Percentiles rank a stretch among this genome's conserved stretches.
Evolutionary conservation across 139 green algal species (phyloP).

Genomic region (Zygnema cylindricum): DNA sequence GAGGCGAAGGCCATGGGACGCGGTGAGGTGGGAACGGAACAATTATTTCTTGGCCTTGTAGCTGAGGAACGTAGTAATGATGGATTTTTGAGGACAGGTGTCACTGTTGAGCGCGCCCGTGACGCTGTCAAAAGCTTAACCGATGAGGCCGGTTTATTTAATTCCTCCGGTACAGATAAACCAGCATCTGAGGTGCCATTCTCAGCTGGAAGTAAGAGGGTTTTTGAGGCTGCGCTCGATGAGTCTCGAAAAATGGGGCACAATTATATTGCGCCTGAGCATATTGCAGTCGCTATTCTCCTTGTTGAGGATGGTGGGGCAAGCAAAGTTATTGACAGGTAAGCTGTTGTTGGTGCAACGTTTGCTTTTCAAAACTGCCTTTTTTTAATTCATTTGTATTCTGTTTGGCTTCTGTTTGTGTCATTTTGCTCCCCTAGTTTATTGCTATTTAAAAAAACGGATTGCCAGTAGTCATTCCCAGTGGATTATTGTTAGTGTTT

Average conservation of each 20-base stretch:
- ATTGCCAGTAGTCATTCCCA: too few species aligned
- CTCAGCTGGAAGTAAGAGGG: slow-evolving; percentile 73
- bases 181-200: slow-evolving; percentile 77
- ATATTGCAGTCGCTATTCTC: slow-evolving; percentile 86
- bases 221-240: slow-evolving; percentile 85
- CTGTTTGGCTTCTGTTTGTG: too few species aligned
- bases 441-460: too few species aligned
- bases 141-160: background rate
- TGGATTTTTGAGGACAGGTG: slow-evolving; percentile 77
- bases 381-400: too few species aligned
- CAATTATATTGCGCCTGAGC: slow-evolving; percentile 90
- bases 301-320: slow-evolving; percentile 48
- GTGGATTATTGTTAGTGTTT: too few species aligned
- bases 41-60: slow-evolving; percentile 89
- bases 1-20: slow-evolving; percentile 75
- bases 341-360: background rate
- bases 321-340: slow-evolving; percentile 53
- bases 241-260: slow-evolving; percentile 79
- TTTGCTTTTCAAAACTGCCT: too few species aligned
- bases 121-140: slow-evolving; percentile 57
- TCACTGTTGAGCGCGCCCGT: slow-evolving; percentile 69
- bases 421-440: too few species aligned
- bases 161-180: slow-evolving; percentile 29
- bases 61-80: slow-evolving; percentile 72
- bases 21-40: slow-evolving; percentile 73